These are phyloP conservation scores for Phytophthora idaei DNA, from an alignment of 352 stramenopile genomes.

Conservation along the genomic window DNA sequence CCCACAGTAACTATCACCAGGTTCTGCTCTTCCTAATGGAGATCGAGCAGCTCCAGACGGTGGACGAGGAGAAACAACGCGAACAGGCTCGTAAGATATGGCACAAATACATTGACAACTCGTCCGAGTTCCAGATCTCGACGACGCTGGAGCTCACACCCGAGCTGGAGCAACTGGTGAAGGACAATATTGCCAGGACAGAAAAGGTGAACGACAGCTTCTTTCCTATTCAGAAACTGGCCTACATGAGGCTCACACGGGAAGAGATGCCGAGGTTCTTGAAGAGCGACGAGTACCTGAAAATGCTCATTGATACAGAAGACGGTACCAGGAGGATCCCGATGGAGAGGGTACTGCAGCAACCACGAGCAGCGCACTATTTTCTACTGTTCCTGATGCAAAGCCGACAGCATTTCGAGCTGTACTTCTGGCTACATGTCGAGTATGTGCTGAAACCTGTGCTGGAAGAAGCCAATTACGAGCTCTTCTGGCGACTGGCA, in stretches of 20 bases:
- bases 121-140: constrained; percentile 85
- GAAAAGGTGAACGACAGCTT: constrained; percentile 74
- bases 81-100: constrained; percentile 86
- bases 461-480: constrained; percentile 48
- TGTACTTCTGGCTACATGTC: constrained; percentile 90
- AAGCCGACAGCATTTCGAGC: constrained; percentile 85
- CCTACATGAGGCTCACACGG: constrained; percentile 80
- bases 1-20: constrained; percentile 73
- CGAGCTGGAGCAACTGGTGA: constrained; percentile 78
- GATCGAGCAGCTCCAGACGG: constrained; percentile 80
- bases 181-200: constrained; percentile 58
- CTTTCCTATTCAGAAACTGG: constrained; percentile 86
- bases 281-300: constrained; percentile 84
- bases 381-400: constrained; percentile 90
- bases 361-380: constrained; percentile 83
- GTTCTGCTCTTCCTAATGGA: constrained; percentile 86
- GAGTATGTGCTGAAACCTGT: constrained; percentile 86
- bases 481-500: constrained; percentile 74
- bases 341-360: constrained; percentile 79
- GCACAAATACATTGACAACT: constrained; percentile 85
- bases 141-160: constrained; percentile 79
- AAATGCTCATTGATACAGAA: constrained; percentile 86
- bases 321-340: constrained; percentile 77
- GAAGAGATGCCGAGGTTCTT: constrained; percentile 86
- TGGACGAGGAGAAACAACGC: constrained; percentile 64